These are phyloP conservation scores for Alternaria brassicicola DNA, from an alignment of 2,329 filamentous ascomycete genomes.

Conservation along the genomic window DNA sequence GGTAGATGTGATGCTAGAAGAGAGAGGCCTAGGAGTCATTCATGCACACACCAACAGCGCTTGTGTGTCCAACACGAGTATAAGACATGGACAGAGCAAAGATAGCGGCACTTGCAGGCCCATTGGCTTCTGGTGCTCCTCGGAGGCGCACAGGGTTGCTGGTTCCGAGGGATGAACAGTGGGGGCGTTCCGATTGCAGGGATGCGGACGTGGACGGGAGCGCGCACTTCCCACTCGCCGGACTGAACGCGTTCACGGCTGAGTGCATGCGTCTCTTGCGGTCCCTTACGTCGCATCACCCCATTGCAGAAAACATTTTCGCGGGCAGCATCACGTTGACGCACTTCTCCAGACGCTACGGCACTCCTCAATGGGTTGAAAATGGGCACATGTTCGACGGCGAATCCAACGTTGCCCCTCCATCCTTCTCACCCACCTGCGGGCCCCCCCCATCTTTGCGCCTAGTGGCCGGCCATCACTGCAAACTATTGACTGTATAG, in stretches of 20 bases:
- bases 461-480: conserved; percentile 21
- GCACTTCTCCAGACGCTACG: conserved; percentile 15
- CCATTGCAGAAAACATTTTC: conserved; percentile 32
- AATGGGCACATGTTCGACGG: conserved; percentile 34
- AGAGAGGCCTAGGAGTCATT: neutral
- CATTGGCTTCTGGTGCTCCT: conserved; percentile 2
- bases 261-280: conserved; percentile 11
- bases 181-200: no score
- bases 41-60: neutral
- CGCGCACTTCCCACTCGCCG: conserved; percentile 19
- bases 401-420: conserved; percentile 27
- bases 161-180: neutral
- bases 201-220: conserved; percentile 14
- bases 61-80: neutral
- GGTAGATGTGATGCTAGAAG: neutral
- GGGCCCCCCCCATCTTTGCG: conserved; percentile 41
- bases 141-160: neutral
- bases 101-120: neutral
- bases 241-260: conserved; percentile 19
- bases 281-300: conserved; percentile 31
- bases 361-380: conserved; percentile 22
- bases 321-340: conserved; percentile 10
- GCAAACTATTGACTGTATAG: conserved; percentile 27
- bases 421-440: conserved; percentile 21
- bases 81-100: neutral